Evolutionary conservation across 257 asterid species (phyloP), one percentile per base, ranked within the genome.

Genomic region (Solanum appendiculatum): DNA sequence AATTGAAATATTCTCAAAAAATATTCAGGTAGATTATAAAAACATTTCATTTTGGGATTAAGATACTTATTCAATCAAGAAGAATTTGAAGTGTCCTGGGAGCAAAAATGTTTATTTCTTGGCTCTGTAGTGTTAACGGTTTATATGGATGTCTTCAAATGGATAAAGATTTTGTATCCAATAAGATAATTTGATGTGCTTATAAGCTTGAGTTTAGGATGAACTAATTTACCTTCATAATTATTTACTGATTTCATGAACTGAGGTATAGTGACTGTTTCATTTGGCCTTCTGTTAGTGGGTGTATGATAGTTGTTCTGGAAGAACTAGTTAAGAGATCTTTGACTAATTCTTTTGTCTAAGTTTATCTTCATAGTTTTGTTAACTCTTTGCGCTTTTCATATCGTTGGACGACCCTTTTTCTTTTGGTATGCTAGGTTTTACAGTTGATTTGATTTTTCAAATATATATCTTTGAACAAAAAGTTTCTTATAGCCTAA

Each of bases 21-120:
- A 97, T 91, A 96, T 97, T 90, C 99, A 96, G 99, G 99, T 97
- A 86, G 68, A 58, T 82, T 70, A 44, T 31, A 70, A 33, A 85
- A 58, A 21, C 34, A 72, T 48, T 69, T 80, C 64, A 46, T 82
- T 44, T n/a, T 86, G 68, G 66, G 85, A 48, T 29, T 81, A 81
- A 48, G 68, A 31, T 81, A 5, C 9, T 10, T 48, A 51, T 18
- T 48, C 18, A 48, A 33, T 81, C 21, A 21, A 48, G 85, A 5
- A 51, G 60, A 48, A 31, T 81, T 54, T 81, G 44, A 44, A 51
- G 40, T 29, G 42, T 10, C 42, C 85, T 20, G 68, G 44, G 34
- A 25, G 14, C 4, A 81, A 29, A 81, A 18, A 81, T 81, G 68
- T 81, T 80, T 20, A 39, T 13, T 80, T 81, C 40, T 18, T 81